Base-by-base conservation (phyloP, 2,329 filamentous ascomycete genomes). In the Hyphodiscus sp. region DNA sequence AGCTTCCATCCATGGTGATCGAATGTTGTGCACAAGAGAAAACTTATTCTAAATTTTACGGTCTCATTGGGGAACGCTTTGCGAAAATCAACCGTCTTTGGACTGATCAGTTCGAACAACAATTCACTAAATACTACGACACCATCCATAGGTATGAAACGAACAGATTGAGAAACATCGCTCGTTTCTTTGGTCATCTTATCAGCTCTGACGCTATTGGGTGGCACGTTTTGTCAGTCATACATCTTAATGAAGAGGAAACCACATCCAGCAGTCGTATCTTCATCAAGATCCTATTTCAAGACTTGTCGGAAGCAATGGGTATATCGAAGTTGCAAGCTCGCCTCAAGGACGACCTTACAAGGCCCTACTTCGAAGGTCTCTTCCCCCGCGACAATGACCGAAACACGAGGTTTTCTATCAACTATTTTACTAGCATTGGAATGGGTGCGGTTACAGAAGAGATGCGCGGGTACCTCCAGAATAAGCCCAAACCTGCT, bases 381-480 rank as follows among this genome's bases (percentile, higher is more conserved):
- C 75, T 99, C 44, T 97, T 99, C 77, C 94, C 94, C 0, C 86
- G 77, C 56, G 91, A 97, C 69, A 89, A 91, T 65, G 83, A 91
- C 20, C 85, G 89, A 67, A 94, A 96, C 71, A 91, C 91, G 41
- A 85, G 92, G 51, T 99, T 99, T 76, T 89, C 91, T 49, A 96
- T 99, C 83, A 99, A 99, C 73, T 99, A 96, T 78, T 97, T 99
- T 70, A 99, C 94, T 10, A 94, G 91, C 65, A 95, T 99, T 65
- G 91, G 91, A 54, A 95, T 99, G 88, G 94, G 94, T 68, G 83
- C 82, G 20, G 79, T 99, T 57, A 99, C 94, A 1, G 94, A 99
- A 68, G 88, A 91, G 61, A 95, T 96, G 90, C 85, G 94, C 70
- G 89, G 95, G 65, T 84, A 86, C 67, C 78, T 99, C 53, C 87